These are phyloP conservation scores for Xylaria bambusicola DNA, from an alignment of 495 filamentous ascomycete species.

Conservation along the genomic window DNA sequence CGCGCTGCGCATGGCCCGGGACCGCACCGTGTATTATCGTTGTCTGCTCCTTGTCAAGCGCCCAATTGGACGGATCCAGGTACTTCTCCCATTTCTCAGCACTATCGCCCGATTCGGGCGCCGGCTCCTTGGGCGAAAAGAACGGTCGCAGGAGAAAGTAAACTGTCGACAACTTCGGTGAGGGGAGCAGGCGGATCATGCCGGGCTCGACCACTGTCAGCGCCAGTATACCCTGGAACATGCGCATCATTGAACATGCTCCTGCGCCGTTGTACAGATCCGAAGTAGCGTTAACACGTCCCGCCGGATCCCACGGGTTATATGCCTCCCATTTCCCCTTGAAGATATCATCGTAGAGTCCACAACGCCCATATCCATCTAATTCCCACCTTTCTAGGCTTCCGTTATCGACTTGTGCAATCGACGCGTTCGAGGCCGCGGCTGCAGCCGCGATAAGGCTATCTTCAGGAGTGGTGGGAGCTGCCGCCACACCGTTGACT, in stretches of 20 bases:
- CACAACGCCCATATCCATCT: constrained; percentile 70
- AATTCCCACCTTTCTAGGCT: constrained; percentile 89
- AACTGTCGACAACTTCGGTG: constrained; percentile 76
- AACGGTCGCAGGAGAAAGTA: constrained; percentile 89
- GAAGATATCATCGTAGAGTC: constrained; percentile 75
- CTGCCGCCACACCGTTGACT: constrained; percentile 32
- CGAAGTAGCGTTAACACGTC: constrained; percentile 68
- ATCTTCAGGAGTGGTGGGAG: constrained; percentile 35
- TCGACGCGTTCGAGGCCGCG: constrained; percentile 46
- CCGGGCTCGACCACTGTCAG: constrained; percentile 78
- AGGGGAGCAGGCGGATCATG: constrained; percentile 80
- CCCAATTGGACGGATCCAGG: constrained; percentile 62
- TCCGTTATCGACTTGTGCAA: constrained; percentile 83
- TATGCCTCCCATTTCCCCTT: constrained; percentile 82
- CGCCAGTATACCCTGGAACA: constrained; percentile 88
- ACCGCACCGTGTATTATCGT: constrained; percentile 77
- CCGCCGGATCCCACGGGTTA: constrained; percentile 80
- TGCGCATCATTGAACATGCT: constrained; percentile 82
- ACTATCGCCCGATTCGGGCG: constrained; percentile 37
- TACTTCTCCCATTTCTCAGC: constrained; percentile 49
- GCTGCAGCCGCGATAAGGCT: constrained; percentile 46
- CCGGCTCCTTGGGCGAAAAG: constrained; percentile 61
- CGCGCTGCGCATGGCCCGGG: constrained; percentile 77
- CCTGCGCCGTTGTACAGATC: constrained; percentile 89
- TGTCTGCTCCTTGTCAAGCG: constrained; percentile 45